Percentiles rank a stretch among this genome's conserved stretches.
phyloP scores from a whole-genome alignment of 495 filamentous ascomycete genomes.

The Articulospora tetracladia region DNA sequence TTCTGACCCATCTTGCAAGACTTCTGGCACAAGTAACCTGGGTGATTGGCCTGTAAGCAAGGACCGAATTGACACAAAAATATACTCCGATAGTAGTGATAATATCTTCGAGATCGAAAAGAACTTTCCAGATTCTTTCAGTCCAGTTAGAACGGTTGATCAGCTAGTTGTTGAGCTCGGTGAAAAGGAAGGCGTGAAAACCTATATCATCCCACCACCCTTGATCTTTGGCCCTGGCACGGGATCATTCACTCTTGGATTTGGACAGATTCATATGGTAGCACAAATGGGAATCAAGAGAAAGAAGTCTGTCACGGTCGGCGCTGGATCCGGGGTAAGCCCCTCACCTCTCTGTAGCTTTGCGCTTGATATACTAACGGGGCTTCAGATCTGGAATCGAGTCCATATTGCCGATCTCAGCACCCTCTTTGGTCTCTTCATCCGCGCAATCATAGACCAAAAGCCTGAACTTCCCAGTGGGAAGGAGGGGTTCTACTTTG shows the following conservation, averaged over 20 bases:
- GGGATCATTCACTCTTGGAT: conserved; percentile 37
- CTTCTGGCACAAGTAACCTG: conserved; percentile 42
- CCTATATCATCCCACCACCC: conserved; percentile 43
- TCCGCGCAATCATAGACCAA: conserved; percentile 2
- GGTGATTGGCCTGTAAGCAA: conserved; percentile 37
- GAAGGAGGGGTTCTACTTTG: conserved; percentile 42
- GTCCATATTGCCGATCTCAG: conserved; percentile 45
- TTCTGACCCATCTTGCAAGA: neutral
- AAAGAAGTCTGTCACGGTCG: conserved; percentile 30
- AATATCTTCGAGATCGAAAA: conserved; percentile 14
- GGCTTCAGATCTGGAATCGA: conserved; percentile 35
- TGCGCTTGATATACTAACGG: neutral
- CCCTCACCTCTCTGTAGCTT: neutral
- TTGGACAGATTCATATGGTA: conserved; percentile 36
- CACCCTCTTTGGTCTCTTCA: conserved; percentile 31
- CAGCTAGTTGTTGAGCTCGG: conserved; percentile 36
- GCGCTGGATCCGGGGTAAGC: conserved; percentile 33
- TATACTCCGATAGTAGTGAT: conserved; percentile 11
- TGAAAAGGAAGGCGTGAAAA: conserved; percentile 34
- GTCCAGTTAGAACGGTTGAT: conserved; percentile 15
- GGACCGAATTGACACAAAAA: conserved; percentile 7
- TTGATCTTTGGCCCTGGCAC: conserved; percentile 44
- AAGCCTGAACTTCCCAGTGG: conserved; percentile 34
- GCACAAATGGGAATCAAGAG: conserved; percentile 26
- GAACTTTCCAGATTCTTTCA: neutral